These are phyloP conservation scores for Naematelia encephala DNA, from an alignment of 768 basidiomycete species.

Conservation along the genomic window DNA sequence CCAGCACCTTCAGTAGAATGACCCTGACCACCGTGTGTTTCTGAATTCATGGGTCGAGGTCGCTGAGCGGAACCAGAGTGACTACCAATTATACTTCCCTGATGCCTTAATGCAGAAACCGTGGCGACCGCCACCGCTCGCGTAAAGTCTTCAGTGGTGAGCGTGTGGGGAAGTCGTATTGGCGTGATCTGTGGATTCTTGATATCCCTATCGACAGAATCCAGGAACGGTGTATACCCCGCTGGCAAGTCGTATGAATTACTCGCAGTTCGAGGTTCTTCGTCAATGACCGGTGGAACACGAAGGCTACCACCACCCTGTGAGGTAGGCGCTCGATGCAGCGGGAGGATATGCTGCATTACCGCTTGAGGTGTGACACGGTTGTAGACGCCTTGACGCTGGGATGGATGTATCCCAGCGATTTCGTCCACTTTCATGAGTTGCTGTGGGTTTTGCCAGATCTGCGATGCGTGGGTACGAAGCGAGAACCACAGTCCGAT, in stretches of 20 bases:
- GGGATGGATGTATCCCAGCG: constrained; percentile 44
- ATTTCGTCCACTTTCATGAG: constrained; percentile 49
- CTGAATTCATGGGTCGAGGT: constrained; percentile 52
- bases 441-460: constrained; percentile 91
- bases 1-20: constrained; percentile 22
- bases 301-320: background rate
- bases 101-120: constrained; percentile 78
- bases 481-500: constrained; percentile 98
- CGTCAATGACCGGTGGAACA: background rate
- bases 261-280: constrained; percentile 2
- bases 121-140: constrained; percentile 91
- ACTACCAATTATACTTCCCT: constrained; percentile 55
- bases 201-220: constrained; percentile 30
- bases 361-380: constrained; percentile 48
- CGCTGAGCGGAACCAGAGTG: constrained; percentile 28
- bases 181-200: constrained; percentile 35
- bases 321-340: constrained; percentile 19
- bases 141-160: constrained; percentile 85
- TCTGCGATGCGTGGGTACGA: constrained; percentile 93
- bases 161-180: constrained; percentile 58
- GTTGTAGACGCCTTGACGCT: constrained; percentile 18
- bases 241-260: constrained; percentile 50
- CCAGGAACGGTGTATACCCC: constrained; percentile 46
- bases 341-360: constrained; percentile 45
- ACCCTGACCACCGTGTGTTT: constrained; percentile 23